phyloP scores from a whole-genome alignment of 2,329 filamentous ascomycete genomes.

The Neofusicoccum sp. region DNA sequence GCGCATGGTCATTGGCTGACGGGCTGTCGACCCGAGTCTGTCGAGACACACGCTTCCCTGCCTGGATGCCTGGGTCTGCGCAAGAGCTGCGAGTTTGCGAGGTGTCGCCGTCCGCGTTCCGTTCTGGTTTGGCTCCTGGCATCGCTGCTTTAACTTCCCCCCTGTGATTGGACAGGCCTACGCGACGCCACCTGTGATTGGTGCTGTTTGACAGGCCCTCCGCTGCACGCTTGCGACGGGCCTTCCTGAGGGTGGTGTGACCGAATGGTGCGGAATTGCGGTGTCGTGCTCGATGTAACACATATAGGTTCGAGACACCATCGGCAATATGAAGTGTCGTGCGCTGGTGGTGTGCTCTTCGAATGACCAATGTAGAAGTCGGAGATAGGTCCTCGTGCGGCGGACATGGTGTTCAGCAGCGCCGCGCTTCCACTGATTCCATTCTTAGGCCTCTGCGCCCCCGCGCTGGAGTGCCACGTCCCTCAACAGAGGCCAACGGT shows the following conservation, averaged over 20 bases:
- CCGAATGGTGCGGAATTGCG: slow-evolving; percentile 1
- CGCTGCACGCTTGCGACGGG: background rate
- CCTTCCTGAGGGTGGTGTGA: slow-evolving; percentile 15
- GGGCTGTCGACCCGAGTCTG: background rate
- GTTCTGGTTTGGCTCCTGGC: slow-evolving; percentile 1
- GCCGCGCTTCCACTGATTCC: background rate
- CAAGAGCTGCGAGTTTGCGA: background rate
- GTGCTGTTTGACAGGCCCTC: background rate
- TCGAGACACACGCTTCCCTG: slow-evolving; percentile 3
- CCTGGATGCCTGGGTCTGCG: background rate
- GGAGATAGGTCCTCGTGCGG: background rate
- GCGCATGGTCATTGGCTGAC: background rate
- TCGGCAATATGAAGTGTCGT: background rate
- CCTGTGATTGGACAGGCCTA: background rate
- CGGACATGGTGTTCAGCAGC: background rate
- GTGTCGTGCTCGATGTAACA: slow-evolving; percentile 10
- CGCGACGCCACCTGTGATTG: background rate
- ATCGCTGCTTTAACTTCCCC: slow-evolving; percentile 1
- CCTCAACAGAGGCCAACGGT: background rate
- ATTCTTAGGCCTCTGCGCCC: background rate
- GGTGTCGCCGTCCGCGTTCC: background rate
- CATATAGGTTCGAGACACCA: slow-evolving; percentile 9
- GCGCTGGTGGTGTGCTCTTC: slow-evolving; percentile 14
- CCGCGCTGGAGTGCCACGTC: background rate
- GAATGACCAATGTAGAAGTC: background rate